Evolutionary conservation across 2,329 filamentous ascomycete species (phyloP), one percentile per base, ranked within the genome.

Genomic region (Endocalyx cinctus): DNA sequence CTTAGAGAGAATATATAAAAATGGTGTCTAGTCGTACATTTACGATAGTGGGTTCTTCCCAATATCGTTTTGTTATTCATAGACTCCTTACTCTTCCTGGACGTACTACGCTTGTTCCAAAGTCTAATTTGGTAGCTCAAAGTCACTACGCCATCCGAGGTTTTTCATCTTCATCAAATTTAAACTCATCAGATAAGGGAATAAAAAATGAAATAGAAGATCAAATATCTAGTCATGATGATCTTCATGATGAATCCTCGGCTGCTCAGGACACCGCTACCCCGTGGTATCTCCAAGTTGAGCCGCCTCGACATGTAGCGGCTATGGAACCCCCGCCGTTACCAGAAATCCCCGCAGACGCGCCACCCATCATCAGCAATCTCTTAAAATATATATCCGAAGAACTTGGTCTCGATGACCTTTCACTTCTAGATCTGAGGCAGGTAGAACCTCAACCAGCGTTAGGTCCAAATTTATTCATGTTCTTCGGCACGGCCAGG

Each of bases 401-500:
- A 39, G 85, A 94, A 18, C 78, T 95, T 46, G 92, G 92, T 22
- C 68, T 98, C 25, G 87, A 96, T 54, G 77, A 88, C 36, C 68
- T 98, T 29, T 72, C 72, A 1, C 62, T 98, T 5, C 69, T 95
- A 29, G 92, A 98, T 54, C 70, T 98, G 19, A 86, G 92, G 36
- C 66, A 77, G 23, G 71, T 97, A 31, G 85, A 96, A 48, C 88
- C 89, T 1, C 85, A 89, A 0, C 82, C 90, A 1, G 89, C 89
- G 0, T 72, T 98, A 2, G 92, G 92, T 2, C 78, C 86, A 2
- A 89, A 90, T 50, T 72, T 96, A 17, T 73, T 98, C 34, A 97
- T 97, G 92, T 64, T 98, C 18, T 79, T 98, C 43, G 88, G 84
- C 25, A 95, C 88, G 7, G 87, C 90, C 11, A 82, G 92, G 38